Evolutionary conservation across 1,139 yeast species (phyloP), one percentile per base, ranked within the genome.

Genomic region (Kodamaea suecica): DNA sequence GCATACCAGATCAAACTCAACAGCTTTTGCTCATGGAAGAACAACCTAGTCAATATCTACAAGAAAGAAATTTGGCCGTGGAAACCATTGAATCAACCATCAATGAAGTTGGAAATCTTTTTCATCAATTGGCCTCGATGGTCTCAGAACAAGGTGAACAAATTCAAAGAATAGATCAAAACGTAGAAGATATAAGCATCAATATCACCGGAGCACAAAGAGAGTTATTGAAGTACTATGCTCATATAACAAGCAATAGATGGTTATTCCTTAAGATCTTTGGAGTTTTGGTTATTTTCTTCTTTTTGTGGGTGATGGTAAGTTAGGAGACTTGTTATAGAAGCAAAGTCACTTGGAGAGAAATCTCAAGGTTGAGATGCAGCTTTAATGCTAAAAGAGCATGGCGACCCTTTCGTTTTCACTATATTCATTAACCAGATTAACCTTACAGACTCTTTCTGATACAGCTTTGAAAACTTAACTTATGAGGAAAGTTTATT

Each of bases 81-180:
- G 97, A 92, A 56, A 87, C 96, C 2, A 92, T 92, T 35, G 99
- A 92, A 55, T 76, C 90, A 16, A 92, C 98, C 1, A 92, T 92
- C 42, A 94, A 90, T 53, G 98, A 92, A 59, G 95, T 92, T 29
- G 99, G 99, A 20, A 85, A 86, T 38, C 73, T 92, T 45, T 92
- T 94, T 63, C 94, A 86, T 49, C 98, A 92, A 60, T 71, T 92
- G 50, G 96, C 97, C 3, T 84, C 95, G 2, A 90, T 92, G 97
- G 97, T 92, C 9, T 90, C 87, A 42, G 98, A 94, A 59, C 99
- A 92, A 61, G 94, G 97, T 29, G 98, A 92, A 52, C 85, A 84
- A 17, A 92, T 92, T 39, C 98, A 92, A 58, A 72, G 97, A 53
- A 92, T 92, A 44, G 98, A 94, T 60, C 88, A 83, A 38, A 90